Evolutionary conservation across 129 eudicot species (phyloP), one percentile per base, ranked within the genome.

Genomic region (Helichrysum umbraculigerum): DNA sequence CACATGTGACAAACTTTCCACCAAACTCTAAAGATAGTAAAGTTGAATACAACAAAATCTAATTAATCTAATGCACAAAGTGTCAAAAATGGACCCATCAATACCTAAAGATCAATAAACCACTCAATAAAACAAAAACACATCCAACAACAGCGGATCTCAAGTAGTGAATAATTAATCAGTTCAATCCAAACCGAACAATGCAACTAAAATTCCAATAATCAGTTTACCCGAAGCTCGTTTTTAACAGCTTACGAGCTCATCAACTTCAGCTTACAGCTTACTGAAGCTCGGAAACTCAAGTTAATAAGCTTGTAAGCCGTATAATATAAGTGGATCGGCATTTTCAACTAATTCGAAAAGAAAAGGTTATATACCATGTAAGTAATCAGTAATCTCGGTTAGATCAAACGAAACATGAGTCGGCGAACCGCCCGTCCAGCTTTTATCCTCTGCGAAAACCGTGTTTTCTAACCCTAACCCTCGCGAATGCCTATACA

Each of bases 381-480:
- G 79, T 57, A 73, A 21, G 39, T 28, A 66, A 73, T 73, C 75
- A 39, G 68, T 35, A 5, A 80, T 66, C 74, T 80, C 79, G 32
- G 74, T 62, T 11, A 73, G 17, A 74, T 73, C 83, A 37, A 57
- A 28, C 17, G 83, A 75, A 29, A 10, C 32, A 74, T 41, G 61
- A 21, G 25, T 17, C 1, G 77, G 41, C 4, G 82, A 71, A 60
- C 11, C 63, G 3, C 58, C 76, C 2, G 67, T 39, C 51, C 62
- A 77, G 61, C 81, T 68, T 37, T 44, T 44, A 44, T 78, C 82
- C 71, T 78, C 76, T 62, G 70, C 52, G 32, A 69, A 59, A 19
- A 69, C 75, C 70, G 15, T 59, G 63, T 50, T 20, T 29, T 79
- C 83, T 39, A 77, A 58, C 42, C 81, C 78, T 34, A 79, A 64